Conservation (phyloP, 2,329 filamentous ascomycete species). For the Sclerotinia sclerotiorum region DNA sequence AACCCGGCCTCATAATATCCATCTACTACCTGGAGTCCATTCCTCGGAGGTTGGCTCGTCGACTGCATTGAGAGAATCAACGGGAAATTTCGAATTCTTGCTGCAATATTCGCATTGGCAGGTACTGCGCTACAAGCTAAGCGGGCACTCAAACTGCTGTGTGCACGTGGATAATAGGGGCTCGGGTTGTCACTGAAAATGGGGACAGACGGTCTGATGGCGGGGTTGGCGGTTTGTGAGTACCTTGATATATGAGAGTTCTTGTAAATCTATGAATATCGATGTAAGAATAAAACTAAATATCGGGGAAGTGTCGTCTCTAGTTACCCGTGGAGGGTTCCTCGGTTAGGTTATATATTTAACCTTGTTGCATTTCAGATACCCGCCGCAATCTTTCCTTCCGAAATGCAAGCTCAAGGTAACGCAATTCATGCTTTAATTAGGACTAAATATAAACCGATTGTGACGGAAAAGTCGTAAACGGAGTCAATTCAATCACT, state of each 20-base stretch:
- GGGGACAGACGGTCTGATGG: constrained; percentile 41
- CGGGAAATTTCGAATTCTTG: constrained; percentile 45
- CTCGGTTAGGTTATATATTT: too few relatives aligned
- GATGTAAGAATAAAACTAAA: too few relatives aligned
- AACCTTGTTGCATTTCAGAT: too few relatives aligned
- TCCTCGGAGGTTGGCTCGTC: constrained; percentile 48
- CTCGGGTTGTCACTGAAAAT: constrained; percentile 39
- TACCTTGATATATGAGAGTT: background rate
- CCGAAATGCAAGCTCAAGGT: too few relatives aligned
- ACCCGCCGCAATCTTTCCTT: too few relatives aligned
- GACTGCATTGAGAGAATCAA: constrained; percentile 55
- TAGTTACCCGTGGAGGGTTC: too few relatives aligned
- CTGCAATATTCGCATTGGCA: constrained; percentile 40
- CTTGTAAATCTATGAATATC: too few relatives aligned
- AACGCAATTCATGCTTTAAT: too few relatives aligned
- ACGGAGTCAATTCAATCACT: too few relatives aligned
- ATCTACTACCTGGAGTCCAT: constrained; percentile 40
- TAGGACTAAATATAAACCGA: too few relatives aligned
- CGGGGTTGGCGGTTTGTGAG: constrained; percentile 36
- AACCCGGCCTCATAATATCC: background rate
- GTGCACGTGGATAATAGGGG: constrained; percentile 37
- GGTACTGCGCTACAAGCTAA: constrained; percentile 36
- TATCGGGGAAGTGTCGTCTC: too few relatives aligned
- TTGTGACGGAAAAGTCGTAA: too few relatives aligned
- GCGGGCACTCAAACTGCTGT: constrained; percentile 31